Evolutionary conservation across 1,284 basidiomycete genomes (phyloP).

Genomic region (Moniliella sp.): DNA sequence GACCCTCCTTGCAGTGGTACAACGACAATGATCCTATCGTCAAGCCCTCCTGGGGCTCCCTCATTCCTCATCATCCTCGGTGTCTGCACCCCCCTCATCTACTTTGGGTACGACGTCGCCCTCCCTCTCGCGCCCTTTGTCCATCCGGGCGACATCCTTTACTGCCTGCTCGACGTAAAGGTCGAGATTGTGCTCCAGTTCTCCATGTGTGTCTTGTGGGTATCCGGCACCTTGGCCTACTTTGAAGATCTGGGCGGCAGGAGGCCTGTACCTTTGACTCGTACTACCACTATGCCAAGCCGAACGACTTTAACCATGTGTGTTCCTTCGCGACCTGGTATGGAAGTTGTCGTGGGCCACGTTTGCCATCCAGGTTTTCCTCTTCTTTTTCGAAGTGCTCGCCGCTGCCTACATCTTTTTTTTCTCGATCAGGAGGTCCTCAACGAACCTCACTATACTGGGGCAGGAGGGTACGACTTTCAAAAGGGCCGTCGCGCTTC

Average conservation of each 20-base stretch:
- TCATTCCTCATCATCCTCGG: constrained; percentile 32
- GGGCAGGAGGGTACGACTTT: constrained; percentile 25
- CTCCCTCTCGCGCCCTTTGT: constrained; percentile 30
- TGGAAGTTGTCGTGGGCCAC: constrained; percentile 32
- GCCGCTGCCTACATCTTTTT: constrained; percentile 31
- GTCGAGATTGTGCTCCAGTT: constrained; percentile 32
- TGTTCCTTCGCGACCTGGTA: constrained; percentile 32
- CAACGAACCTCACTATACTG: constrained; percentile 35
- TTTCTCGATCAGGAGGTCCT: constrained; percentile 38
- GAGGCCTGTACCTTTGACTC: constrained; percentile 27
- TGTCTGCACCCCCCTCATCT: constrained; percentile 23
- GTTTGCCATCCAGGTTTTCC: constrained; percentile 28
- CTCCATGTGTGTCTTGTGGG: constrained; percentile 30
- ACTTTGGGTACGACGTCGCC: constrained; percentile 33
- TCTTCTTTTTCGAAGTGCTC: constrained; percentile 19
- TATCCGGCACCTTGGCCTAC: constrained; percentile 33
- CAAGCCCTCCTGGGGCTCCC: constrained; percentile 32
- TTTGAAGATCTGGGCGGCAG: constrained; percentile 29
- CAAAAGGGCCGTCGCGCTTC: constrained; percentile 1
- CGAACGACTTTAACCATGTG: constrained; percentile 28
- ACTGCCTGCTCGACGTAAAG: constrained; percentile 28
- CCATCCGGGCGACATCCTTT: constrained; percentile 29
- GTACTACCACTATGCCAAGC: constrained; percentile 34
- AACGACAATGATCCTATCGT: constrained; percentile 32
- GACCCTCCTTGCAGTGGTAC: constrained; percentile 29